Conservation (phyloP, 805 yeast genomes). For the Yarrowia keelungensis region DNA sequence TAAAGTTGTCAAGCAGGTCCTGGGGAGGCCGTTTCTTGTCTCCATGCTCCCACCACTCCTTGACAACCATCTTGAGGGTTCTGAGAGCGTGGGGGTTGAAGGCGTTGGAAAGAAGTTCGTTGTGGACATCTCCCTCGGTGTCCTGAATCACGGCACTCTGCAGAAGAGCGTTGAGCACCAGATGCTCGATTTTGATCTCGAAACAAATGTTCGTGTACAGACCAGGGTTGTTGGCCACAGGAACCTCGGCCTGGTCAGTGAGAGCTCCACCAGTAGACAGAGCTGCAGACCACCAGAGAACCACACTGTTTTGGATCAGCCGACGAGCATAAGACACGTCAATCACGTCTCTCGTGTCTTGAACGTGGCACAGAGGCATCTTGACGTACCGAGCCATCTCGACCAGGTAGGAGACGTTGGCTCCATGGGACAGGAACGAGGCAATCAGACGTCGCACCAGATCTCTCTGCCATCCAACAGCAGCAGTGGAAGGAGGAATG, state of each 20-base stretch:
- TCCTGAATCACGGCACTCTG: slow-evolving; percentile 85
- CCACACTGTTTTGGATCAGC: slow-evolving; percentile 66
- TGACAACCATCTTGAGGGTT: slow-evolving; percentile 75
- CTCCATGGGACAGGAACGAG: slow-evolving; percentile 40
- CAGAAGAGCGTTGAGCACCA: slow-evolving; percentile 84
- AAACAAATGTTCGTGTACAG: slow-evolving; percentile 77
- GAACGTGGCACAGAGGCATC: slow-evolving; percentile 86
- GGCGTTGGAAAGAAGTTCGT: slow-evolving; percentile 75
- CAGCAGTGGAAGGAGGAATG: slow-evolving; percentile 17
- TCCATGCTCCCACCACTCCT: slow-evolving; percentile 94
- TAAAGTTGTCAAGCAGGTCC: slow-evolving; percentile 77
- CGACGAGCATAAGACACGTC: slow-evolving; percentile 88
- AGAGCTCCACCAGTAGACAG: slow-evolving; percentile 87
- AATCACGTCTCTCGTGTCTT: slow-evolving; percentile 77
- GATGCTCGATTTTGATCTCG: slow-evolving; percentile 78
- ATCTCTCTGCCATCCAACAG: slow-evolving; percentile 33
- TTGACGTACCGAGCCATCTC: slow-evolving; percentile 73
- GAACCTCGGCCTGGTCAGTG: slow-evolving; percentile 71
- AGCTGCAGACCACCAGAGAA: slow-evolving; percentile 92
- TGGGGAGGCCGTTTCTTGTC: slow-evolving; percentile 75
- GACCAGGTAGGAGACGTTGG: slow-evolving; percentile 56
- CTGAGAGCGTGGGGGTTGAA: slow-evolving; percentile 77
- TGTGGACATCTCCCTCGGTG: slow-evolving; percentile 64
- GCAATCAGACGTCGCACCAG: slow-evolving; percentile 27
- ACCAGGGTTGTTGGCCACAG: slow-evolving; percentile 77